Evolutionary conservation across 2,329 filamentous ascomycete species (phyloP).

Genomic region (Cercospora janseana): DNA sequence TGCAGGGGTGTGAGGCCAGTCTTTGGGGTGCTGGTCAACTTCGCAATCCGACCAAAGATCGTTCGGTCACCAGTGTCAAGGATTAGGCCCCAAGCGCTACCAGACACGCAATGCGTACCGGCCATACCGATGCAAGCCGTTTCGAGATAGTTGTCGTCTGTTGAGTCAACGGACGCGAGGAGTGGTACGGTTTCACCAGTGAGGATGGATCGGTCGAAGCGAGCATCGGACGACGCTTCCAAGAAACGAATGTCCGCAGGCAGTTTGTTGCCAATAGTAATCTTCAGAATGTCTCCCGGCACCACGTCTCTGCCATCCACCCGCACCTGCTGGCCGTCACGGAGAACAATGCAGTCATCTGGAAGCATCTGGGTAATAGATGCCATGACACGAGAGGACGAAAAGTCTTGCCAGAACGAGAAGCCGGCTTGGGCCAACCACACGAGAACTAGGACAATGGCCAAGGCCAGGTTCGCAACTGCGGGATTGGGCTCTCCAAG

Average conservation of each 20-base stretch:
- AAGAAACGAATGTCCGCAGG: slow-evolving; percentile 71
- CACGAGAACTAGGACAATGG: slow-evolving; percentile 68
- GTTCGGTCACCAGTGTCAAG: slow-evolving; percentile 71
- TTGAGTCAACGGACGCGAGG: slow-evolving; percentile 61
- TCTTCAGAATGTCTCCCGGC: slow-evolving; percentile 66
- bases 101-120: slow-evolving; percentile 74
- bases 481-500: slow-evolving; percentile 55
- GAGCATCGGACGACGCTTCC: slow-evolving; percentile 65
- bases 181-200: slow-evolving; percentile 65
- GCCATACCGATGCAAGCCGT: slow-evolving; percentile 73
- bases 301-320: slow-evolving; percentile 56
- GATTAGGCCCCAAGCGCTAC: slow-evolving; percentile 64
- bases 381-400: slow-evolving; percentile 72
- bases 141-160: slow-evolving; percentile 72
- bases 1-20: slow-evolving; percentile 67
- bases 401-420: slow-evolving; percentile 69
- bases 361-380: slow-evolving; percentile 80
- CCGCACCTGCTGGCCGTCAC: slow-evolving; percentile 53
- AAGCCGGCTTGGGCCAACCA: slow-evolving; percentile 58
- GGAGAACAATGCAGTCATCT: slow-evolving; percentile 64
- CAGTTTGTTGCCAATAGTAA: slow-evolving; percentile 71
- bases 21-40: slow-evolving; percentile 67
- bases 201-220: slow-evolving; percentile 70
- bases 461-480: slow-evolving; percentile 67
- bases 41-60: slow-evolving; percentile 71